Conservation (phyloP, 805 yeast species). For the Yamadazyma akitaensis region DNA sequence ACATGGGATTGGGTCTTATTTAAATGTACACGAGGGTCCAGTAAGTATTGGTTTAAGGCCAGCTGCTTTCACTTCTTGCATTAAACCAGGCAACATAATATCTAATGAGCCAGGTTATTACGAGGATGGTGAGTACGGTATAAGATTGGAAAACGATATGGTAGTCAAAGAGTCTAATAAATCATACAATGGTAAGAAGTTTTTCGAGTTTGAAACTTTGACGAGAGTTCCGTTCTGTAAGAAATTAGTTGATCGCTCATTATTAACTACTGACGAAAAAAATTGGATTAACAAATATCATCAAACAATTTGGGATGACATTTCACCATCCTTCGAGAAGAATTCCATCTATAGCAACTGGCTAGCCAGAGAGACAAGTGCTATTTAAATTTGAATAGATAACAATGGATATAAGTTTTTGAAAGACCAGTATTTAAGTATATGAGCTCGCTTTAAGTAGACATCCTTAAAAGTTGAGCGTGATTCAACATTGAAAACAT, state of each 20-base stretch:
- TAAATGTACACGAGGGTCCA: constrained; percentile 63
- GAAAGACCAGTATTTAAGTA: too few species aligned
- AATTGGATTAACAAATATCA: constrained; percentile 71
- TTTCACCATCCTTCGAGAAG: constrained; percentile 39
- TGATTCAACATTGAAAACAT: too few species aligned
- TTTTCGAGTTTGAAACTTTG: constrained; percentile 73
- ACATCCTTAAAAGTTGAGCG: too few species aligned
- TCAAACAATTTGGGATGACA: constrained; percentile 47
- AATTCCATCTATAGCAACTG: constrained; percentile 41
- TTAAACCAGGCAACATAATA: constrained; percentile 52
- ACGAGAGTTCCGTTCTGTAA: constrained; percentile 81
- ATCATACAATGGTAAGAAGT: constrained; percentile 51
- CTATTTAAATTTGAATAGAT: constrained; percentile 1
- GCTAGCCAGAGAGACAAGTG: constrained; percentile 44
- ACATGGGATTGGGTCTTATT: constrained; percentile 61
- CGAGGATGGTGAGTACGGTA: constrained; percentile 57
- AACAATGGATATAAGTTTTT: not conserved
- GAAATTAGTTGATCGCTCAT: constrained; percentile 58
- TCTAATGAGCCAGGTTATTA: constrained; percentile 66
- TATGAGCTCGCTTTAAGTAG: too few species aligned
- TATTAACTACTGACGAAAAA: constrained; percentile 61
- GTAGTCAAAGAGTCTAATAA: constrained; percentile 41
- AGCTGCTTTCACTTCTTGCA: constrained; percentile 40
- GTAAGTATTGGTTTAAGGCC: constrained; percentile 59
- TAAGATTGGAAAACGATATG: constrained; percentile 53